Conservation (phyloP, 257 asterid species). For the Echites panduratus region DNA sequence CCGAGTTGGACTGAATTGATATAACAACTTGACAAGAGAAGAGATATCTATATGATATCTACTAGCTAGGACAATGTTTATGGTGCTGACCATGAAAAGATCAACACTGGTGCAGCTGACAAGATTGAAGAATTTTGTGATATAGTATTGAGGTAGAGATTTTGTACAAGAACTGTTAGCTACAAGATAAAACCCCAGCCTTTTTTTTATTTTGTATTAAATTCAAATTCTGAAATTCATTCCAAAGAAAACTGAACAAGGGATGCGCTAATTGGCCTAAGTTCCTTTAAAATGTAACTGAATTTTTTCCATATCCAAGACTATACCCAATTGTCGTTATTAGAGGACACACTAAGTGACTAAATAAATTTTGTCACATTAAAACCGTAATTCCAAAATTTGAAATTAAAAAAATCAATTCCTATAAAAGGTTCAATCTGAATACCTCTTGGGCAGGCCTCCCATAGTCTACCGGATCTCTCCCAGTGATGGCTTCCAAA, state of each 20-base stretch:
- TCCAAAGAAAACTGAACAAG: background rate
- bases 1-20: background rate
- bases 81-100: background rate
- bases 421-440: background rate
- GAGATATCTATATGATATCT: too few species aligned
- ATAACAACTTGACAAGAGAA: background rate
- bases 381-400: background rate
- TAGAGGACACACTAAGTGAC: background rate
- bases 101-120: background rate
- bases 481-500: constrained; percentile 85
- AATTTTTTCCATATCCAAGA: background rate
- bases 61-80: background rate
- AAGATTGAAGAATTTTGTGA: background rate
- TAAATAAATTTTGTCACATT: background rate
- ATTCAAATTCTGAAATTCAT: background rate
- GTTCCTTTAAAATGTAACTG: background rate
- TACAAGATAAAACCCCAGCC: background rate
- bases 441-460: constrained; percentile 91
- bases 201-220: background rate
- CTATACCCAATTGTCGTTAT: background rate
- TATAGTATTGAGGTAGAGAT: background rate
- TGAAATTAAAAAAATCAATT: background rate
- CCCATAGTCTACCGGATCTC: constrained; percentile 97
- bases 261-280: background rate
- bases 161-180: background rate